phyloP scores from a whole-genome alignment of 2,329 filamentous ascomycete genomes.

The Aureobasidium sp. region DNA sequence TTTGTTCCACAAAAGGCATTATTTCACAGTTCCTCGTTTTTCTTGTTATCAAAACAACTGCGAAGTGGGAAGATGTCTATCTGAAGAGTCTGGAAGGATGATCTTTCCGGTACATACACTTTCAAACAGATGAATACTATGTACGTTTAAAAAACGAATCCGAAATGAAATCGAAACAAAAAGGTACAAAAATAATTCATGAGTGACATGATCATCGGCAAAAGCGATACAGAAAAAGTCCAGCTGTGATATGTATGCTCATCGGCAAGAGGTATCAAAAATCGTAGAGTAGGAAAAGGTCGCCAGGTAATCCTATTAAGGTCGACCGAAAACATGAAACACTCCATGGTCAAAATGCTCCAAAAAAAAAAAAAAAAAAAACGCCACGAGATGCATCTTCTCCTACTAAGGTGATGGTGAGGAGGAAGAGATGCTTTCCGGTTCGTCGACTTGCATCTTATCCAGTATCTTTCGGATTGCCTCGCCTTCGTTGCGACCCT shows the following conservation, averaged over 20 bases:
- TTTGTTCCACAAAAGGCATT: background rate
- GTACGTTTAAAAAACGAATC: slow-evolving; percentile 1
- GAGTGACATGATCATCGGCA: background rate
- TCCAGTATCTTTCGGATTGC: slow-evolving; percentile 33
- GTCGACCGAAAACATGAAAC: background rate
- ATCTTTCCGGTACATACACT: background rate
- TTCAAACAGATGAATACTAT: background rate
- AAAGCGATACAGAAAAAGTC: background rate
- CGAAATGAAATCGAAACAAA: background rate
- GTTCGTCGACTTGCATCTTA: slow-evolving; percentile 28
- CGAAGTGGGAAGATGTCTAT: background rate
- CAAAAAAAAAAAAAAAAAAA: background rate
- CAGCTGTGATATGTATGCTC: background rate
- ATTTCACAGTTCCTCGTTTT: background rate
- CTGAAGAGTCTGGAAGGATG: background rate
- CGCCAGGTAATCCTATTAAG: background rate
- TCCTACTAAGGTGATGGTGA: slow-evolving; percentile 1
- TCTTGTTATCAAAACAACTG: background rate
- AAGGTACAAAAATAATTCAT: background rate
- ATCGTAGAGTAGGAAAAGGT: background rate
- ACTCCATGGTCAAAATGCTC: background rate
- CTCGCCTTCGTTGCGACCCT: slow-evolving; percentile 28
- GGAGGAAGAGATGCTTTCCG: background rate
- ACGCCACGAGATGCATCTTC: background rate
- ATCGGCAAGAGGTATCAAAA: slow-evolving; percentile 1